Evolutionary conservation across 1,284 basidiomycete species (phyloP).

Genomic region (Heterobasidion irregulare): DNA sequence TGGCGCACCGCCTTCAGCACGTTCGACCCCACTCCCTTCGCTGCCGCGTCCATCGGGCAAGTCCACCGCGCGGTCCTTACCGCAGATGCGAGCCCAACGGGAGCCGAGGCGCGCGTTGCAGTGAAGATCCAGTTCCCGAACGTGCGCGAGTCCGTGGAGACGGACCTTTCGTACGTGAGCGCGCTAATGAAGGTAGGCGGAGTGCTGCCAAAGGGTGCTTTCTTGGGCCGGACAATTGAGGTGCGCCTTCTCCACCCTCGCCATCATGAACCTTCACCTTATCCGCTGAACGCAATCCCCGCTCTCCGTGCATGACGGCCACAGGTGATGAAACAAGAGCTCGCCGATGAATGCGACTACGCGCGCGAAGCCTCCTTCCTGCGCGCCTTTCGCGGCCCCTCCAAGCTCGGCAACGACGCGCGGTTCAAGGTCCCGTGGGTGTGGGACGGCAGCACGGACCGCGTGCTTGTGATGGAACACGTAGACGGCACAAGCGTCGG

Average conservation of each 20-base stretch:
- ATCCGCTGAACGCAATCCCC: background rate
- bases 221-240: slow-evolving; percentile 81
- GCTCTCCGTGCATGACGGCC: background rate
- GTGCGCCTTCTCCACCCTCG: slow-evolving; percentile 23
- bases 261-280: background rate
- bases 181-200: slow-evolving; percentile 74
- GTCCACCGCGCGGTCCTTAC: slow-evolving; percentile 78
- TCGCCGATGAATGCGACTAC: slow-evolving; percentile 96
- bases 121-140: slow-evolving; percentile 98
- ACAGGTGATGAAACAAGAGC: slow-evolving; percentile 81
- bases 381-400: slow-evolving; percentile 46
- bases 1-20: slow-evolving; percentile 70
- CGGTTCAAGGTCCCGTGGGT: slow-evolving; percentile 85
- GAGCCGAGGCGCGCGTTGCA: slow-evolving; percentile 58
- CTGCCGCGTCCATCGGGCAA: slow-evolving; percentile 96
- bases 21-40: slow-evolving; percentile 87
- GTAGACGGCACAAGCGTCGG: slow-evolving; percentile 83
- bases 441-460: slow-evolving; percentile 72
- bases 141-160: slow-evolving; percentile 79
- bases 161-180: slow-evolving; percentile 84
- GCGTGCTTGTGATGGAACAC: slow-evolving; percentile 86
- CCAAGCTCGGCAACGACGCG: slow-evolving; percentile 46
- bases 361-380: slow-evolving; percentile 78
- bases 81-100: slow-evolving; percentile 39
- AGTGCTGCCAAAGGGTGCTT: slow-evolving; percentile 83